phyloP scores from a whole-genome alignment of 2,329 filamentous ascomycete genomes.

The Byssothecium circinans region DNA sequence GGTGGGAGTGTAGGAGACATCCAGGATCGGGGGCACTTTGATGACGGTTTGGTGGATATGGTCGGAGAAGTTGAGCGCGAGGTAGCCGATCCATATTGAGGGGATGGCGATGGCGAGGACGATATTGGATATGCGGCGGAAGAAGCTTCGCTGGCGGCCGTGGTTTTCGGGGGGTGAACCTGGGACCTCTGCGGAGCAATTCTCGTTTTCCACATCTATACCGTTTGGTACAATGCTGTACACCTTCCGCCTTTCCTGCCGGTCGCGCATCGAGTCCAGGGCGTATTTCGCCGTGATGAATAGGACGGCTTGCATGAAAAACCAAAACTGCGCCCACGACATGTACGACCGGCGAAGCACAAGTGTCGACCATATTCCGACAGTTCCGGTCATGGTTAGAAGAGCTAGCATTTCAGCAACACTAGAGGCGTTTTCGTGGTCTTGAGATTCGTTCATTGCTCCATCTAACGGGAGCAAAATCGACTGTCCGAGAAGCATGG shows the following conservation, averaged over 20 bases:
- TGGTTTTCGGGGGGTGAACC: background rate
- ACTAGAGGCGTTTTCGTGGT: background rate
- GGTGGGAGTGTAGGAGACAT: slow-evolving; percentile 22
- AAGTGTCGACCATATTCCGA: slow-evolving; percentile 17
- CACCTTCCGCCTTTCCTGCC: background rate
- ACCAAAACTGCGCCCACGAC: slow-evolving; percentile 18
- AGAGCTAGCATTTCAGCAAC: slow-evolving; percentile 11
- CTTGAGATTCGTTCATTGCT: background rate
- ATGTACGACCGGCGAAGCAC: slow-evolving; percentile 26
- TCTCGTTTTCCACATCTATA: slow-evolving; percentile 2
- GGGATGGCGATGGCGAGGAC: slow-evolving; percentile 11
- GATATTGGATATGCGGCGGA: slow-evolving; percentile 6
- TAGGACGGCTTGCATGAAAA: slow-evolving; percentile 1
- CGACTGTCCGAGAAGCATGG: slow-evolving; percentile 20
- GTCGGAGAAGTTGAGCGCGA: slow-evolving; percentile 19
- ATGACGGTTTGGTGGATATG: background rate
- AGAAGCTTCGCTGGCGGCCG: background rate
- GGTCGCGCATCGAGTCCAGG: no score
- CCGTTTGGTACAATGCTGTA: slow-evolving; percentile 5
- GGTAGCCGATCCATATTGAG: slow-evolving; percentile 20
- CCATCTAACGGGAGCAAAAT: slow-evolving; percentile 17
- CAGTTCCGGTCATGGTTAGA: slow-evolving; percentile 14
- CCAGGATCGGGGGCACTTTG: slow-evolving; percentile 12
- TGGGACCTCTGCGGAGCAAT: background rate
- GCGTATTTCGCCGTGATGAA: background rate